Evolutionary conservation across 371 early-diverging fungal genomes (phyloP), one percentile per base, ranked within the genome.

Genomic region (Mucor lusitanicus): DNA sequence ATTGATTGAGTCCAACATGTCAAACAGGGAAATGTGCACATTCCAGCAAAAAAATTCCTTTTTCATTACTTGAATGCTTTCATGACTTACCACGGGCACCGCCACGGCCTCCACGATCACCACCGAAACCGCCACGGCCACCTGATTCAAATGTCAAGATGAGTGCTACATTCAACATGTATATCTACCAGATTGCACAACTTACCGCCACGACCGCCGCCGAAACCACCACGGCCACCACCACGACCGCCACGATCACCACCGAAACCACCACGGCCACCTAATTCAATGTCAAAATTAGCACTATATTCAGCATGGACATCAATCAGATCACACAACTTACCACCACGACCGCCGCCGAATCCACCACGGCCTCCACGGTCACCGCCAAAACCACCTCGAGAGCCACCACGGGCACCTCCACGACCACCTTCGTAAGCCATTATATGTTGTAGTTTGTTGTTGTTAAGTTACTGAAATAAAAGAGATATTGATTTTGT

Each of bases 61-160:
- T 19, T 8, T 33, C 8, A 7, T 28, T n/a, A 55, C 8, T 55
- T 17, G 17, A 55, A 55, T 55, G 5, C 30, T 6, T 30, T 30
- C 27, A 32, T 32, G 12, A 55, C 55, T 55, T 55, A 40, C 87
- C 82, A 63, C 82, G 77, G 46, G 85, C 83, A 60, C 83, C 77
- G 46, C 85, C 74, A 60, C 69, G n/a, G n/a, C n/a, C n/a, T n/a
- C n/a, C n/a, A n/a, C n/a, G n/a, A n/a, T n/a, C n/a, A n/a, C n/a
- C n/a, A n/a, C n/a, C n/a, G n/a, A n/a, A 28, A 19, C 81, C 72
- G 30, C 83, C 85, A 69, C 87, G 80, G 61, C 81, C 79, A 68
- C 74, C 82, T n/a, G n/a, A n/a, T n/a, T n/a, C n/a, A n/a, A n/a
- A n/a, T n/a, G n/a, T n/a, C n/a, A n/a, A n/a, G n/a, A n/a, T n/a